Percentiles rank a stretch among this genome's conserved stretches.
Conservation (phyloP, 2,329 filamentous ascomycete genomes). For the Cladosporium velox region DNA sequence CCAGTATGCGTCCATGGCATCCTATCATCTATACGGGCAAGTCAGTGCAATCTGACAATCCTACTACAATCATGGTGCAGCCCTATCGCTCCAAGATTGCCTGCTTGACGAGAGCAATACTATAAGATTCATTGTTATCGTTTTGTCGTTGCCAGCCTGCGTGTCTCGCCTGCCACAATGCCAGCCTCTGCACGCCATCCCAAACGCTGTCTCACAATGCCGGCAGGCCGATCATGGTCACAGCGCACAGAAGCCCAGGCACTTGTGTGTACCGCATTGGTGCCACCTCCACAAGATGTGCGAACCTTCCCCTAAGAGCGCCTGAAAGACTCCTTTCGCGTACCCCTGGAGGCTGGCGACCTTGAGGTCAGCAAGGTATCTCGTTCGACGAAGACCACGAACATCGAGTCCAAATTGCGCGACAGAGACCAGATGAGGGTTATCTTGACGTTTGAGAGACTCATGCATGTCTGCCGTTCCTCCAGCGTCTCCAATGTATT, state of each 20-base stretch:
- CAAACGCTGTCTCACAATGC: constrained; percentile 5
- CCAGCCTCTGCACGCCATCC: constrained; percentile 9
- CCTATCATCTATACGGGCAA: neutral
- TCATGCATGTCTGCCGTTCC: constrained; percentile 11
- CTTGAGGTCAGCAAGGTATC: neutral
- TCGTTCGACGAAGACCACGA: neutral
- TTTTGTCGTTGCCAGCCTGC: constrained; percentile 6
- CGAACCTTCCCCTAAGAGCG: neutral
- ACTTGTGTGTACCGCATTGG: neutral
- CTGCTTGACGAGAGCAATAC: neutral
- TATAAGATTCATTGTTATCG: neutral
- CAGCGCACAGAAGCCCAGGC: constrained; percentile 6
- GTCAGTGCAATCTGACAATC: neutral
- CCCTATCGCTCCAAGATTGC: neutral
- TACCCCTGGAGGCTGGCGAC: neutral
- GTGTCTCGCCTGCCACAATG: neutral
- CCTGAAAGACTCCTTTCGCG: neutral
- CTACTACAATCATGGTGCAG: neutral
- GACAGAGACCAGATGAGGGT: neutral
- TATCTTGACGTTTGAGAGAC: neutral
- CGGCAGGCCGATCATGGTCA: neutral
- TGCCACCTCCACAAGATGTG: constrained; percentile 1
- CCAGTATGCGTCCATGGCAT: neutral
- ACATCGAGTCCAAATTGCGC: neutral
- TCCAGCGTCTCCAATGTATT: constrained; percentile 6